Evolutionary conservation across 306 rosid species (phyloP), one percentile per base, ranked within the genome.

Genomic region (Dalbergia cochinchinensis): DNA sequence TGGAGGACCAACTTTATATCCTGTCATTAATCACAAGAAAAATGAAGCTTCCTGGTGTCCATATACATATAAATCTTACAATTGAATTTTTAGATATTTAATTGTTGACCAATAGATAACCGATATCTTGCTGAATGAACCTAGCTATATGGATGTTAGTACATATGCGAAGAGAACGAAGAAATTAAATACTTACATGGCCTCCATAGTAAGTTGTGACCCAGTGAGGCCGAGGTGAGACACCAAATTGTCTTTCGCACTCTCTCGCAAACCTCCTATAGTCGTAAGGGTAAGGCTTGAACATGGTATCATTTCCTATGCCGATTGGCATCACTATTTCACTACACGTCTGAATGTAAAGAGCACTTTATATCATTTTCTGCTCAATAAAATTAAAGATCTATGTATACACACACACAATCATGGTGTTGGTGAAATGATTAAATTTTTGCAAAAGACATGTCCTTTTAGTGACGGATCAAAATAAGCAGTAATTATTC

Each of bases 201-300:
- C 92, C 95, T 48, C 97, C 95, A 67, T 85, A 92, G 51, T 90
- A 89, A 47, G 85, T 83, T 33, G 90, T 86, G 69, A 82, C 76
- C 95, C 91, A 92, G 44, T 90, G 84, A 11, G 92, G 91, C 0
- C 91, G 88, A 76, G 97, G 90, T 11, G 81, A 73, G 51, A 92
- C 91, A 4, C 92, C 92, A 61, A 47, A 90, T n/a, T 0, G 0
- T 0, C 7, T 8, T 22, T 75, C 58, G 89, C 95, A 92, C 0
- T 0, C 8, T 11, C 69, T 10, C 12, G 19, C 73, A 73, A 13
- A 88, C 8, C 10, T 42, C 42, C 37, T 22, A 1, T 80, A 62
- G 47, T n/a, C 1, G 8, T 65, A 92, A 31, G 86, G 84, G 2
- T 0, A 0, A 0, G 90, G 65, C 53, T 53, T 82, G 57, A 92